phyloP scores from a whole-genome alignment of 805 yeast genomes.

The Schwanniomyces polymorphus region DNA sequence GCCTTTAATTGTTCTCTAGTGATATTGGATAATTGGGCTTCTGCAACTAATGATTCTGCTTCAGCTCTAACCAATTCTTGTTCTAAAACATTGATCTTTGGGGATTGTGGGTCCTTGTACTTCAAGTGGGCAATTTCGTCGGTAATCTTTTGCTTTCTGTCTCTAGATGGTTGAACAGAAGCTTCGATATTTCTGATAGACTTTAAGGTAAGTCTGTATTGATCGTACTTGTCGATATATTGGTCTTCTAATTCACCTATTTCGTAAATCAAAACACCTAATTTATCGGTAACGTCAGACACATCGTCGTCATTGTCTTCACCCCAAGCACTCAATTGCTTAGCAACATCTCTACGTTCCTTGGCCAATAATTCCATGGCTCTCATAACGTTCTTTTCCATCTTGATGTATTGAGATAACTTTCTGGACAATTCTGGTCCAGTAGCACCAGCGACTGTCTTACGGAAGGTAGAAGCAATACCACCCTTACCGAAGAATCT shows the following conservation, averaged over 20 bases:
- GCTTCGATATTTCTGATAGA: conserved; percentile 82
- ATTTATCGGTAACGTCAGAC: conserved; percentile 81
- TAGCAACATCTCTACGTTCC: conserved; percentile 81
- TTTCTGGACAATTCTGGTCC: conserved; percentile 82
- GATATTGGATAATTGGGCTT: conserved; percentile 85
- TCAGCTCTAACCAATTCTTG: conserved; percentile 90
- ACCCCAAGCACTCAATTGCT: conserved; percentile 84
- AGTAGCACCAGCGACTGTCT: conserved; percentile 71
- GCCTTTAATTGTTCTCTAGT: conserved; percentile 86
- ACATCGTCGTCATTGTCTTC: conserved; percentile 84
- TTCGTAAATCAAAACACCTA: conserved; percentile 81
- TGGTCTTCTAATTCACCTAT: conserved; percentile 86
- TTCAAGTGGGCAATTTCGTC: conserved; percentile 82
- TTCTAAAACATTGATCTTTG: conserved; percentile 78
- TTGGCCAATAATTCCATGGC: conserved; percentile 74
- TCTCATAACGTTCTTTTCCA: conserved; percentile 80
- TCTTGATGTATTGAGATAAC: conserved; percentile 70
- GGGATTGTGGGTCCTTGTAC: conserved; percentile 82
- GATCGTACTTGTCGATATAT: conserved; percentile 83
- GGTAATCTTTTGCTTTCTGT: conserved; percentile 80
- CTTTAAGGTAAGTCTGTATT: conserved; percentile 79
- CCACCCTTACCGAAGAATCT: conserved; percentile 88
- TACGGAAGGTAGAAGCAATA: conserved; percentile 60
- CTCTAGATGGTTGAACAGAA: conserved; percentile 85
- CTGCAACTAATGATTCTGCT: conserved; percentile 89